These are phyloP conservation scores for Pythium oligandrum DNA, from an alignment of 352 stramenopile genomes.

Conservation along the genomic window DNA sequence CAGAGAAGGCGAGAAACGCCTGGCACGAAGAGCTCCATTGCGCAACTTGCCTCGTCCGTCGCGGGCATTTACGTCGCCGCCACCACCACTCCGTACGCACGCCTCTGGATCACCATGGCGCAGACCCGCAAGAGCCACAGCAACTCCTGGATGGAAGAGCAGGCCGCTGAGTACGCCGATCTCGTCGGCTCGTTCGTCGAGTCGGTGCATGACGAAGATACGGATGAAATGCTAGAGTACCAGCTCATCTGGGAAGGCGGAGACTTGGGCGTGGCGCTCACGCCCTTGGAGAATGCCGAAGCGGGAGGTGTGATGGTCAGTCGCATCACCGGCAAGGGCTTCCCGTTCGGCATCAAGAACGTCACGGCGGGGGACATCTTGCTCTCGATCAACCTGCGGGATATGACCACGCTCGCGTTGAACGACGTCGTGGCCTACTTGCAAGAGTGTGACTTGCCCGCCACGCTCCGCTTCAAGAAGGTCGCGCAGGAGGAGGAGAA, in stretches of 20 bases:
- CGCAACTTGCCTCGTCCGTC: neutral
- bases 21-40: too few relatives aligned
- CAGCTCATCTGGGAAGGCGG: constrained; percentile 87
- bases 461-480: constrained; percentile 85
- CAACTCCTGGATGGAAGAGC: constrained; percentile 74
- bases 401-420: constrained; percentile 73
- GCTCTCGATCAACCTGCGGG: constrained; percentile 80
- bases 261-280: constrained; percentile 80
- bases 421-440: constrained; percentile 80
- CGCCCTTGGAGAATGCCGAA: constrained; percentile 51
- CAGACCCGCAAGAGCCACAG: neutral
- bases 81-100: neutral
- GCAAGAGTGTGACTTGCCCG: constrained; percentile 79
- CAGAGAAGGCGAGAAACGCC: too few relatives aligned
- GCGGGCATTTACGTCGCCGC: neutral
- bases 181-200: constrained; percentile 83
- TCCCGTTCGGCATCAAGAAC: constrained; percentile 88
- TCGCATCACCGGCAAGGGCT: constrained; percentile 81
- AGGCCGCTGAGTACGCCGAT: constrained; percentile 80
- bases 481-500: constrained; percentile 49
- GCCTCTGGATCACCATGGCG: constrained; percentile 3
- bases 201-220: constrained; percentile 75
- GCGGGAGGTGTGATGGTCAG: constrained; percentile 64
- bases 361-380: constrained; percentile 73
- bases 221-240: constrained; percentile 85